Conservation (phyloP, 2,329 filamentous ascomycete genomes). For the Cercospora nicotianae region DNA sequence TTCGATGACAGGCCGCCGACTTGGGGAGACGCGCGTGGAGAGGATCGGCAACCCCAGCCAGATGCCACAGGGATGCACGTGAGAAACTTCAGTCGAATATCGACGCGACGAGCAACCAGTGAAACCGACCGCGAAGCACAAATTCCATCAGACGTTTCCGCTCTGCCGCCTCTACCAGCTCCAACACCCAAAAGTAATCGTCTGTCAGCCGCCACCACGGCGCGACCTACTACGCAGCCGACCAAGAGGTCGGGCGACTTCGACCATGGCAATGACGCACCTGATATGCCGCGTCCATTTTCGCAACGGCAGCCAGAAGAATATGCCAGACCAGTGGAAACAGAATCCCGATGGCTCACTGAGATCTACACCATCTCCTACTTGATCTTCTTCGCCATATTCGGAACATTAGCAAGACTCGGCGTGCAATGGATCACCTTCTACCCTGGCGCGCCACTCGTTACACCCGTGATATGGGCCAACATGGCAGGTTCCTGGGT, state of each 20-base stretch:
- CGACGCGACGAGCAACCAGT: slow-evolving; percentile 20
- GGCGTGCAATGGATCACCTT: slow-evolving; percentile 76
- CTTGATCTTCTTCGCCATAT: slow-evolving; percentile 78
- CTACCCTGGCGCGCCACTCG: slow-evolving; percentile 74
- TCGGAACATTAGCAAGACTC: slow-evolving; percentile 80
- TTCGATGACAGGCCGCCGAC: slow-evolving; percentile 9
- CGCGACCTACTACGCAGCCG: slow-evolving; percentile 13
- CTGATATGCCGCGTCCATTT: slow-evolving; percentile 16
- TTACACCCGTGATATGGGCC: slow-evolving; percentile 78
- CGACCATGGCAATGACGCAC: slow-evolving; percentile 6
- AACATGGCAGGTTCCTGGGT: slow-evolving; percentile 79
- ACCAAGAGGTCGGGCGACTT: slow-evolving; percentile 13
- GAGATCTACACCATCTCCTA: slow-evolving; percentile 69
- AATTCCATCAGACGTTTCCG: slow-evolving; percentile 16
- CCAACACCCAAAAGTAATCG: slow-evolving; percentile 24
- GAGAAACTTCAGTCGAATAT: slow-evolving; percentile 26
- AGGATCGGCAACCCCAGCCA: slow-evolving; percentile 7
- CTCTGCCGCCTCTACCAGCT: slow-evolving; percentile 20
- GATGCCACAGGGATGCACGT: slow-evolving; percentile 15
- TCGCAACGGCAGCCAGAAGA: slow-evolving; percentile 22
- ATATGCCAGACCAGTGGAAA: slow-evolving; percentile 4
- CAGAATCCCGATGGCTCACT: slow-evolving; percentile 38
- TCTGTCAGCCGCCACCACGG: slow-evolving; percentile 22
- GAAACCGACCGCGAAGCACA: slow-evolving; percentile 14
- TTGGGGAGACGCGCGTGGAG: slow-evolving; percentile 22